These are phyloP conservation scores for Physocladia obscura DNA, from an alignment of 192 early-diverging fungal genomes.

Conservation along the genomic window DNA sequence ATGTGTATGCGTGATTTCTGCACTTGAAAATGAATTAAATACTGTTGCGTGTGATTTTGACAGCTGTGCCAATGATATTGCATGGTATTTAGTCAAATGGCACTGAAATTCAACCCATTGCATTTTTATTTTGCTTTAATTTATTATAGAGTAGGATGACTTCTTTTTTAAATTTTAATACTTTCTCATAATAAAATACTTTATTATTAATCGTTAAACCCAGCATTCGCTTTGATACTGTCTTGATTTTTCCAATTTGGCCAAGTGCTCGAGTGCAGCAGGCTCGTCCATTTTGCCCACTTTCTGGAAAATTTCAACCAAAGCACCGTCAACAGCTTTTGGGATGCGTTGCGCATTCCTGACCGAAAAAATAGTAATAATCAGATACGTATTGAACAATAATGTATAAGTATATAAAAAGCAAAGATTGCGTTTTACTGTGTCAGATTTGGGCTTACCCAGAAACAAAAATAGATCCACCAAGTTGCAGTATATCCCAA, in stretches of 20 bases:
- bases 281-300: conserved; percentile 54
- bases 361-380: neutral
- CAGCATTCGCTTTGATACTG: conserved; percentile 88
- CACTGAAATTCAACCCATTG: too few species aligned
- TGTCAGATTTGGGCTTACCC: too few species aligned
- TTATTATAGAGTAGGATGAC: too few species aligned
- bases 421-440: neutral
- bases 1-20: too few species aligned
- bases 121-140: too few species aligned
- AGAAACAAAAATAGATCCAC: conserved; percentile 69
- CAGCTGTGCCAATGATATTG: too few species aligned
- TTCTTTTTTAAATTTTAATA: too few species aligned
- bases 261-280: conserved; percentile 62
- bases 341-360: conserved; percentile 79
- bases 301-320: conserved; percentile 54
- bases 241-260: conserved; percentile 60
- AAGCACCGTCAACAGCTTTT: conserved; percentile 61
- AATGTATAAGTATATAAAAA: neutral
- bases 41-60: too few species aligned
- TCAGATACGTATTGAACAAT: neutral
- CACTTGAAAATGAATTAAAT: too few species aligned
- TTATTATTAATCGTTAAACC: conserved; percentile 49
- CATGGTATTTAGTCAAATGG: too few species aligned
- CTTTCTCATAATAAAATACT: neutral
- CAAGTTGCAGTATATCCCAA: conserved; percentile 62